A percentile compares a stretch with the other conserved stretches of the same genome.
phyloP scores from a whole-genome alignment of 106 monocot species.

The Xerophyta viscosa region DNA sequence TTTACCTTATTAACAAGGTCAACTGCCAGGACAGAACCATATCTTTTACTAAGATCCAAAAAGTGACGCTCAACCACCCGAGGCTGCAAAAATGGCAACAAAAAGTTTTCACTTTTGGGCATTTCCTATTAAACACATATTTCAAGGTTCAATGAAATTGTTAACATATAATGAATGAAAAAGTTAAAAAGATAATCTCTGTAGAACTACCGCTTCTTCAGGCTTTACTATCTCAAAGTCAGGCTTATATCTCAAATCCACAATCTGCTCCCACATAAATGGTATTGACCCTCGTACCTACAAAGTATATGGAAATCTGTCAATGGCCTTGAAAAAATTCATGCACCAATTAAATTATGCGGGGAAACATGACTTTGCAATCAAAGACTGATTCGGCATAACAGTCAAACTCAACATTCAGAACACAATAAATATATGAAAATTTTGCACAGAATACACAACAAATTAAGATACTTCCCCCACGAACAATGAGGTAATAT shows the following conservation, averaged over 20 bases:
- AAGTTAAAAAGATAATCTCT: slow-evolving; percentile 1
- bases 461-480: too few species aligned
- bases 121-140: background rate
- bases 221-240: slow-evolving; percentile 71
- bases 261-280: slow-evolving; percentile 97
- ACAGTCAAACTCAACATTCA: too few species aligned
- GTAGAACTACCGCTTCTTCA: slow-evolving; percentile 67
- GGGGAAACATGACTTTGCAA: too few species aligned
- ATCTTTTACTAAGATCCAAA: slow-evolving; percentile 79
- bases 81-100: slow-evolving; percentile 30
- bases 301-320: slow-evolving; percentile 3
- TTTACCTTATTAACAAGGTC: slow-evolving; percentile 87
- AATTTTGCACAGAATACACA: too few species aligned
- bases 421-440: too few species aligned
- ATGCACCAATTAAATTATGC: too few species aligned
- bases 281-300: slow-evolving; percentile 98
- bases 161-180: background rate
- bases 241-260: slow-evolving; percentile 95
- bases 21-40: slow-evolving; percentile 79
- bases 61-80: slow-evolving; percentile 80
- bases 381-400: too few species aligned
- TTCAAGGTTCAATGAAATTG: background rate
- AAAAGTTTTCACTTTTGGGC: background rate
- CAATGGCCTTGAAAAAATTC: background rate
- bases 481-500: too few species aligned